Conservation (phyloP, 257 asterid genomes). For the Galeopsis tetrahit region DNA sequence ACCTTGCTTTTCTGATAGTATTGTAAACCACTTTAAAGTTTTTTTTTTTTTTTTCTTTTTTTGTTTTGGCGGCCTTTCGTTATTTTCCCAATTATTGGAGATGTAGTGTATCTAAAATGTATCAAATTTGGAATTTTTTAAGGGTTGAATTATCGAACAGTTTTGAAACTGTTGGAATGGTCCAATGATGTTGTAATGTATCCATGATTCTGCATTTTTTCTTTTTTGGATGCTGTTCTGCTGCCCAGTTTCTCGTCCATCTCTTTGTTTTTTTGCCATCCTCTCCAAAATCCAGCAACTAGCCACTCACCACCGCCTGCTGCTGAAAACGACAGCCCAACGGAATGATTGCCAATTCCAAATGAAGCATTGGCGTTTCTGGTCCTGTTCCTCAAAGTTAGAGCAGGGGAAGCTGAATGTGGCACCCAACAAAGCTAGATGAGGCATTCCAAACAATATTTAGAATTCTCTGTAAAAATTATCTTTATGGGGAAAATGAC, state of each 20-base stretch:
- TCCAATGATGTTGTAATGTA: background rate
- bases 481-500: background rate
- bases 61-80: background rate
- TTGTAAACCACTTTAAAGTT: constrained; percentile 17
- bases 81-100: background rate
- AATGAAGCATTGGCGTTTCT: background rate
- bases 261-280: no score
- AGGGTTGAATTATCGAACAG: background rate
- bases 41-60: background rate
- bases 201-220: background rate
- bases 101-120: background rate
- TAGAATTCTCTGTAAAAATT: background rate
- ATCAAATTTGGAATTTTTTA: constrained; percentile 7
- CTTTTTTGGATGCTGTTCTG: background rate
- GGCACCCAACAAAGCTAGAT: background rate
- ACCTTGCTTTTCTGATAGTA: constrained; percentile 14
- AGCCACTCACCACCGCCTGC: no score
- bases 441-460: background rate
- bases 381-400: background rate
- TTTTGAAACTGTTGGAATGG: constrained; percentile 12
- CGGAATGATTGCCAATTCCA: background rate
- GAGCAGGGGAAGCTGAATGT: background rate
- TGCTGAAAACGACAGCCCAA: background rate
- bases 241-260: background rate
- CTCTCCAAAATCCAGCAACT: no score